Conservation (phyloP, 2,329 filamentous ascomycete genomes). For the Fusarium cyanostomum region DNA sequence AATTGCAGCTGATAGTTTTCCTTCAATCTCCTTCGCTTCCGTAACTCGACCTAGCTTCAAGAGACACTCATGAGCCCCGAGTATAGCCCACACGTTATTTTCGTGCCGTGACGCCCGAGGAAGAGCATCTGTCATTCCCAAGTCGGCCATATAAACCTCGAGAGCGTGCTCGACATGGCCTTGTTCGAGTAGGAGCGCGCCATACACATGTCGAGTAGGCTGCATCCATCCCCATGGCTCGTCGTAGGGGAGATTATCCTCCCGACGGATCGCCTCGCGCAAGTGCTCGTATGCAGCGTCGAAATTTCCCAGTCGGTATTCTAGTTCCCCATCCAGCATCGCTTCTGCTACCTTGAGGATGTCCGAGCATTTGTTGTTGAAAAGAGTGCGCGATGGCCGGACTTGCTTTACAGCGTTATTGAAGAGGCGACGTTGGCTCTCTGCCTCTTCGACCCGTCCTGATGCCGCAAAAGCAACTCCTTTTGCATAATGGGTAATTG, state of each 20-base stretch:
- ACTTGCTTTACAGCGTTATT: constrained; percentile 60
- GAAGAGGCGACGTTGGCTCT: constrained; percentile 62
- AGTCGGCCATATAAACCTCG: constrained; percentile 67
- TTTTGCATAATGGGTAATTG: constrained; percentile 74
- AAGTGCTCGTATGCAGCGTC: constrained; percentile 68
- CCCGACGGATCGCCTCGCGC: constrained; percentile 64
- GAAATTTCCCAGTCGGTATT: constrained; percentile 70
- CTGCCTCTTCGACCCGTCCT: constrained; percentile 63
- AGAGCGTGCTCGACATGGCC: constrained; percentile 65
- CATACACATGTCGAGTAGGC: constrained; percentile 75
- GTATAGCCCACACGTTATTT: constrained; percentile 79
- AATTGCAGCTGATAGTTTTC: background rate
- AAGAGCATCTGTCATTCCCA: constrained; percentile 67
- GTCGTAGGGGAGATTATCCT: constrained; percentile 73
- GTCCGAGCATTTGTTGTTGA: constrained; percentile 56
- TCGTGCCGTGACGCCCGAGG: constrained; percentile 73
- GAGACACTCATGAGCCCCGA: constrained; percentile 78
- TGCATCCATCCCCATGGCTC: constrained; percentile 87
- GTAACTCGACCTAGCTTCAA: constrained; percentile 55
- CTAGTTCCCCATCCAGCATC: constrained; percentile 79
- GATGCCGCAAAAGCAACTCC: constrained; percentile 72
- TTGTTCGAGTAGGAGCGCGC: constrained; percentile 74
- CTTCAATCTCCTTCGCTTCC: constrained; percentile 47
- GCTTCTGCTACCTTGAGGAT: constrained; percentile 70
- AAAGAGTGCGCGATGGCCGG: constrained; percentile 63